These are phyloP conservation scores for Oryza glaberrima DNA, from an alignment of 176 grass and related monocot species.

Conservation along the genomic window DNA sequence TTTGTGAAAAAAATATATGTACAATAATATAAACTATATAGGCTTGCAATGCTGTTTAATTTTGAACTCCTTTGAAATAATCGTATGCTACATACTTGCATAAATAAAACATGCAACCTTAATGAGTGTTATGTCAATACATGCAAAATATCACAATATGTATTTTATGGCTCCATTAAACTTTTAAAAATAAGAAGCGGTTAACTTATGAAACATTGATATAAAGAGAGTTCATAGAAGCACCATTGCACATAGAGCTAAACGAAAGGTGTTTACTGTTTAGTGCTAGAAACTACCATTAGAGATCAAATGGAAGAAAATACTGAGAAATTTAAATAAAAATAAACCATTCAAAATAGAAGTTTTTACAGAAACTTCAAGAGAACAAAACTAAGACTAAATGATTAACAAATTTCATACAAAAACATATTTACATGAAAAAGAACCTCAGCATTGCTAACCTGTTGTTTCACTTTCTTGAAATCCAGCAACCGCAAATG, in stretches of 20 bases:
- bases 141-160: neutral
- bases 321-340: conserved; percentile 5
- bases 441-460: conserved; percentile 40
- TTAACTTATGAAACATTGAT: neutral
- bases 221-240: neutral
- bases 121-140: neutral
- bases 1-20: neutral
- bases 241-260: neutral
- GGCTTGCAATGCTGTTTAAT: neutral
- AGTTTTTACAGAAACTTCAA: neutral
- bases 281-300: neutral
- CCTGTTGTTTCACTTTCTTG: conserved; percentile 98
- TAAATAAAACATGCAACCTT: conserved; percentile 3
- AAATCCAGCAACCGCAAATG: conserved; percentile 87
- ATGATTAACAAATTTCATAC: conserved; percentile 13
- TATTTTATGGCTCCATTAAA: neutral
- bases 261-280: neutral
- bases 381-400: conserved; percentile 15
- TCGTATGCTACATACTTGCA: neutral
- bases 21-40: neutral
- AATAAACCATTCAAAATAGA: neutral
- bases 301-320: neutral
- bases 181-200: neutral
- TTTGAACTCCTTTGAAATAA: neutral
- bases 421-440: neutral